Evolutionary conservation across 305 asterid genomes (phyloP), one percentile per base, ranked within the genome.

Genomic region (Stenogyne calaminthoides): DNA sequence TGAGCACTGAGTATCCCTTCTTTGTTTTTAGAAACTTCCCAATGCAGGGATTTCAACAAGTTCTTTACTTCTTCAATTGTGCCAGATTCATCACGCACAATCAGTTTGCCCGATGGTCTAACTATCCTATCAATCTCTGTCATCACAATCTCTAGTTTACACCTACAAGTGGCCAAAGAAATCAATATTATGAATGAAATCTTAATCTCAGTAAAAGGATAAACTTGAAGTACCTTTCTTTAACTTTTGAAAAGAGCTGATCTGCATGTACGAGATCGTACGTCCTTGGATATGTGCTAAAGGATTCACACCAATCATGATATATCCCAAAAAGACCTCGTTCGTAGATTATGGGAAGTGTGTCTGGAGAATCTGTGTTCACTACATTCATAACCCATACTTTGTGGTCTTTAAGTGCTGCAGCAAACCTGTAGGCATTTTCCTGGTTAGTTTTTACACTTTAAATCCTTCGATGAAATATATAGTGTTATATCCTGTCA

Each of bases 281-380:
- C 2, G 95, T 82, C 71, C 97, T 85, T 8, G 98, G 98, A 70
- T 93, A 93, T 10, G 97, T 88, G 84, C 97, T 93, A 84, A 91
- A 93, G 51, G 97, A 89, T 82, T 93, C 98, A 25, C 97, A 93
- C 98, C 98, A 93, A 57, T 93, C 96, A 39, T 93, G 98, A 70
- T 89, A 91, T 60, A 91, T 93, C 19, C 98, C 98, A 12, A 91
- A 84, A 56, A 93, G 88, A 20, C 98, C 98, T 12, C 97, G 80
- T 68, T 93, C 98, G 11, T 87, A 93, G 69, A 93, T 91, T 56
- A 93, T 86, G 37, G 98, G 96, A 62, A 93, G 97, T 27, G 98
- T 93, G 67, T 93, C 98, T 12, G 97, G 91, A 39, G 95, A 78
- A 73, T 93, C 92, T 32, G 82, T 42, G 44, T 92, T 91, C 80